Base-by-base conservation (phyloP, 2,329 filamentous ascomycete genomes). In the Venturia pyrina region DNA sequence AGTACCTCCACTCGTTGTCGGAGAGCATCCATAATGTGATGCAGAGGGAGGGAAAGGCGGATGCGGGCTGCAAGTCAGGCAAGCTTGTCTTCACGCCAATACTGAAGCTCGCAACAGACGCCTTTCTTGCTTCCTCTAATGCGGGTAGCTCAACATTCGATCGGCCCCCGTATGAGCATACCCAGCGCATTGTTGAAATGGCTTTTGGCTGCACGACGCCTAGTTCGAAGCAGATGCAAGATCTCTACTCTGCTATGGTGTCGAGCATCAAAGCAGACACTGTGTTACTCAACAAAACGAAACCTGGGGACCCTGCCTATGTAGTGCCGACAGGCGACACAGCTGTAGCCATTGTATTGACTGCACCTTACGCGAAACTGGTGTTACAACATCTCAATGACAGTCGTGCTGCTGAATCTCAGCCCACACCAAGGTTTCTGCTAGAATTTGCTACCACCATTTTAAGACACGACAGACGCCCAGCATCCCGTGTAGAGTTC, bases 331-430 rank as follows among this genome's bases (percentile, higher is more conserved):
- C 48, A 53, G 53, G 53, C 15, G 53, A 59, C 32, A 37, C 53
- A 59, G 53, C 28, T 59, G 32, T 59, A 19, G 53, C 53, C 53
- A 59, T 59, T 59, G 10, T 59, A n/a, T 32, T 59, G 32, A 59
- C 53, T 34, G 53, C 17, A 3, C 53, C 53, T 37, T 37, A 59
- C 15, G 17, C 53, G 32, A 59, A n/a, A 59, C 15, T 53, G 21
- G 21, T 59, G 28, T 37, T 59, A 28, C 53, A 6, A 13, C 53
- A 37, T 37, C 53, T 59, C 8, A 34, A n/a, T 6, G 53, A 59
- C 15, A 37, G 32, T 59, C 53, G 32, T 37, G 10, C 19, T 37
- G 28, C 32, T 59, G 53, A 37, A 10, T n/a, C 53, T 13, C 53
- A 37, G 19, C 32, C 53, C 15, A 37, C 28, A 37, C 28, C n/a